Conservation (phyloP, 371 early-diverging fungal species). For the Mucor lusitanicus region DNA sequence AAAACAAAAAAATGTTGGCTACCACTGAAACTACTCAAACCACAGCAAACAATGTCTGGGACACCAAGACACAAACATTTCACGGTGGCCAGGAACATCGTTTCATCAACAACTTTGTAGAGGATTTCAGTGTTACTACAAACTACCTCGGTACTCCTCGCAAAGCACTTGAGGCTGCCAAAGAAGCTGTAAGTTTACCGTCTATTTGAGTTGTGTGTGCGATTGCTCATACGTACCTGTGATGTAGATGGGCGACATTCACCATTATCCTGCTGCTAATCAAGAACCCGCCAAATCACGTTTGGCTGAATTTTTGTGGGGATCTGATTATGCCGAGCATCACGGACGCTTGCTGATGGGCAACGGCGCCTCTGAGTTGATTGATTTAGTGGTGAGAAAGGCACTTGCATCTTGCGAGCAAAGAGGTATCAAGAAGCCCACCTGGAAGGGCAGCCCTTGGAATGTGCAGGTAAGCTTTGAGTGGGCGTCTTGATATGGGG, state of each 20-base stretch:
- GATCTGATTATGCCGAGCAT: conserved; percentile 46
- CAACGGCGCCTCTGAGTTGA: conserved; percentile 87
- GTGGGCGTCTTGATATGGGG: not conserved
- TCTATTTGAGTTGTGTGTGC: not conserved
- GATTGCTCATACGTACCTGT: not conserved
- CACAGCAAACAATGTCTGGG: conserved; percentile 56
- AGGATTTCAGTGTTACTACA: conserved; percentile 88
- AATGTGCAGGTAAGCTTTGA: conserved; percentile 58
- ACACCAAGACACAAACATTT: conserved; percentile 80
- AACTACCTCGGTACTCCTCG: conserved; percentile 82
- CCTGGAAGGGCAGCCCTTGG: conserved; percentile 86
- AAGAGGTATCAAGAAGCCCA: conserved; percentile 31
- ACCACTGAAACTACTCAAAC: not conserved
- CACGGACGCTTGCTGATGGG: conserved; percentile 70
- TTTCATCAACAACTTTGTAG: conserved; percentile 78
- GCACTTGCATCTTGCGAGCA: conserved; percentile 54
- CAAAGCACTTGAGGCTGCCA: conserved; percentile 71
- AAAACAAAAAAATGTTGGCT: not conserved
- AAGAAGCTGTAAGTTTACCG: conserved; percentile 61
- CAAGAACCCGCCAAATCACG: conserved; percentile 86
- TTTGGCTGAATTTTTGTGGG: conserved; percentile 83
- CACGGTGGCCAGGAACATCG: conserved; percentile 90
- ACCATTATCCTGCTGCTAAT: conserved; percentile 88
- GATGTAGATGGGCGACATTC: conserved; percentile 61
- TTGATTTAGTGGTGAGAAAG: conserved; percentile 79